phyloP scores from a whole-genome alignment of 2,329 filamentous ascomycete genomes.

The Alternaria hordeiaustralica region DNA sequence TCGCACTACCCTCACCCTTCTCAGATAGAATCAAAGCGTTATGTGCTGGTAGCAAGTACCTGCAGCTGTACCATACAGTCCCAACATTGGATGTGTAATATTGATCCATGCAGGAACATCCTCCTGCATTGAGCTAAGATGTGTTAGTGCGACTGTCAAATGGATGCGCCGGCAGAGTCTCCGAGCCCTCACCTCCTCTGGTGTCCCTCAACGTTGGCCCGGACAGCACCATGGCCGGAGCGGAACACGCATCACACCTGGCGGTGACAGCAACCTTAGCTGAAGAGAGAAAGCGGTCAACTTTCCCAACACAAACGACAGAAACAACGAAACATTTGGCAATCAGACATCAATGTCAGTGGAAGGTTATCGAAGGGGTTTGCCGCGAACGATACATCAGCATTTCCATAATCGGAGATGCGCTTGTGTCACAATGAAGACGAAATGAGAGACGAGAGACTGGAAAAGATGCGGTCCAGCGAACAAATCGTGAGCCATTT shows the following conservation, averaged over 20 bases:
- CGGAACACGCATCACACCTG: neutral
- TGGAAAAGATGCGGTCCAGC: neutral
- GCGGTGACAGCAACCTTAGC: neutral
- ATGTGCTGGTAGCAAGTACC: neutral
- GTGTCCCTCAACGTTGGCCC: neutral
- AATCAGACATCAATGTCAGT: neutral
- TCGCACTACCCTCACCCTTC: neutral
- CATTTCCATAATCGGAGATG: neutral
- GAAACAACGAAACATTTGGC: neutral
- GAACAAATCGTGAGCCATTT: neutral
- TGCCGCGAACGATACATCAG: neutral
- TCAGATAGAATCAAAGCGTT: neutral
- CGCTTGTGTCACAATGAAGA: neutral
- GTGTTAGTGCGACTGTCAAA: neutral
- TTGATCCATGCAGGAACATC: conserved; percentile 3
- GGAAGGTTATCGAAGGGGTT: neutral
- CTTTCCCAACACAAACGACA: neutral
- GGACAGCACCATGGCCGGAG: neutral
- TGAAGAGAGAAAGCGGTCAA: neutral
- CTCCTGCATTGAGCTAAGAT: neutral
- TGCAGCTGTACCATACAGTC: neutral
- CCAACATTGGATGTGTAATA: conserved; percentile 2
- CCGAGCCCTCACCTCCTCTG: neutral
- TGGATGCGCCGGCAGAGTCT: neutral
- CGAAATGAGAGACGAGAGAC: neutral